Conservation (phyloP, 148 eudicot species). For the Diospyros lotus region DNA sequence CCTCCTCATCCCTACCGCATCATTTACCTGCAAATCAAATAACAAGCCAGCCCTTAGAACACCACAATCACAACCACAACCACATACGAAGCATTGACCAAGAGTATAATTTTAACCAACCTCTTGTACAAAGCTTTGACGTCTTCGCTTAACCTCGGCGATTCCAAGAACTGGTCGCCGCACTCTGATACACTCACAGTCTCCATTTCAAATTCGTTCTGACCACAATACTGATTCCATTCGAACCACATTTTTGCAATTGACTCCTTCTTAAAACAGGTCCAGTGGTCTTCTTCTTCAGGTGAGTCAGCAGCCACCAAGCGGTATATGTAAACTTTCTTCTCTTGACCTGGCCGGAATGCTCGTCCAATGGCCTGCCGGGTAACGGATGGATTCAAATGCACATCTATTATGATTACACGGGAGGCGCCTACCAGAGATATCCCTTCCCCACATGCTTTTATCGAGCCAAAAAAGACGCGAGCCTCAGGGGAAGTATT, state of each 20-base stretch:
- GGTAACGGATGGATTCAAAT: conserved; percentile 79
- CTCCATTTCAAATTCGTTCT: conserved; percentile 51
- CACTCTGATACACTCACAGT: conserved; percentile 42
- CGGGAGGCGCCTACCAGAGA: conserved; percentile 96
- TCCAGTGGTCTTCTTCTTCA: conserved; percentile 74
- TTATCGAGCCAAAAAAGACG: conserved; percentile 87
- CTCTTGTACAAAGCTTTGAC: conserved; percentile 54
- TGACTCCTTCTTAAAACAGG: conserved; percentile 75
- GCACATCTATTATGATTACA: conserved; percentile 78
- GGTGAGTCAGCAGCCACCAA: conserved; percentile 77
- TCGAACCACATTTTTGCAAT: conserved; percentile 96
- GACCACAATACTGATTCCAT: conserved; percentile 60
- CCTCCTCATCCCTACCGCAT: no score
- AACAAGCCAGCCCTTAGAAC: no score
- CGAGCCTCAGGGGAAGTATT: conserved; percentile 69
- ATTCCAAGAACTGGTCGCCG: conserved; percentile 70
- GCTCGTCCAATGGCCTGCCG: conserved; percentile 98
- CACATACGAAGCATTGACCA: no score
- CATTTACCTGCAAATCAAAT: no score
- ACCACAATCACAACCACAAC: no score
- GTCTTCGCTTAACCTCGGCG: conserved; percentile 46
- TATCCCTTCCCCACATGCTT: conserved; percentile 94
- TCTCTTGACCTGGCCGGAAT: conserved; percentile 82
- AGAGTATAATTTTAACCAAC: conserved; percentile 24
- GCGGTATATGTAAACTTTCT: conserved; percentile 63